Evolutionary conservation across 805 yeast species (phyloP).

Genomic region (Spathaspora gorwiae): DNA sequence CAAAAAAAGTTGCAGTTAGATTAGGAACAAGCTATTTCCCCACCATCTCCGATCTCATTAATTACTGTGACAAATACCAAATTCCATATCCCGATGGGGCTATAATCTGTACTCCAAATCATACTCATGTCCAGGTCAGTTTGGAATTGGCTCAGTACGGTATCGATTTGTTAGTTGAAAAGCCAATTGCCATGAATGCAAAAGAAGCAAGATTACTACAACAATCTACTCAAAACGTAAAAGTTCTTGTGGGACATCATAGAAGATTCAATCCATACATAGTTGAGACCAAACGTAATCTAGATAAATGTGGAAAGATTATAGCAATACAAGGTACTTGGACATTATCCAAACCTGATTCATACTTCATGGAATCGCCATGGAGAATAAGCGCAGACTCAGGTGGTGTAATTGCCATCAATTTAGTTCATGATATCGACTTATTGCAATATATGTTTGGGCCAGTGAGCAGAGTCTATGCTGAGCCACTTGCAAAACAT

Average conservation of each 20-base stretch:
- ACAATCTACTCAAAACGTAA: constrained; percentile 20
- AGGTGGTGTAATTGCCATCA: constrained; percentile 36
- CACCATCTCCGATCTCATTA: constrained; percentile 21
- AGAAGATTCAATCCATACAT: constrained; percentile 38
- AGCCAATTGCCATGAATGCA: constrained; percentile 30
- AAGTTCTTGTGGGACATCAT: constrained; percentile 36
- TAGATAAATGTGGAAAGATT: constrained; percentile 24
- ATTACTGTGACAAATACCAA: constrained; percentile 13
- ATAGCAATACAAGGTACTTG: constrained; percentile 38
- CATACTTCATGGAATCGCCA: constrained; percentile 26
- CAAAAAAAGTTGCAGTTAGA: constrained; percentile 19
- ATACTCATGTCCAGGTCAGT: constrained; percentile 30
- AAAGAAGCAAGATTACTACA: constrained; percentile 28
- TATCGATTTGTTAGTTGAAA: constrained; percentile 32
- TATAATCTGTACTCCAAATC: constrained; percentile 37
- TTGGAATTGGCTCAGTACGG: constrained; percentile 28
- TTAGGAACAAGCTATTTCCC: constrained; percentile 19
- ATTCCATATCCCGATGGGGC: constrained; percentile 32
- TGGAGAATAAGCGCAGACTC: constrained; percentile 26
- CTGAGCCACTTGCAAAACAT: constrained; percentile 28
- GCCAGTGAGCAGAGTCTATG: constrained; percentile 33
- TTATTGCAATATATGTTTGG: constrained; percentile 35
- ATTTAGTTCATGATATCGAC: constrained; percentile 37
- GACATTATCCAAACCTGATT: constrained; percentile 32
- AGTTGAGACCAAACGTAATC: constrained; percentile 26